Evolutionary conservation across 2,329 filamentous ascomycete species (phyloP).

Genomic region (Nemania abortiva): DNA sequence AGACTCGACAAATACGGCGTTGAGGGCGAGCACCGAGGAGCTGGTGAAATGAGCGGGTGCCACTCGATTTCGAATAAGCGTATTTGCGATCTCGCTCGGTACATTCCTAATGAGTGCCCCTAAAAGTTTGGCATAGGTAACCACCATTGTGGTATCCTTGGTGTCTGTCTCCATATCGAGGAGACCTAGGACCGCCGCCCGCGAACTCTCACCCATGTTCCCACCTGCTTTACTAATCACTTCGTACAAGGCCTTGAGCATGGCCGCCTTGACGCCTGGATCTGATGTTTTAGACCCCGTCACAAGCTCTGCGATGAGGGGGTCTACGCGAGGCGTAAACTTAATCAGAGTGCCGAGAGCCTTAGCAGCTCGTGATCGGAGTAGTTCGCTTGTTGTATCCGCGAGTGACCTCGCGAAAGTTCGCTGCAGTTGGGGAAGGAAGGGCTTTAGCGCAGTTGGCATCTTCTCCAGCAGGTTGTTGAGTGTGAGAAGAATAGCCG

Average conservation of each 20-base stretch:
- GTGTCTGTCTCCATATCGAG: constrained; percentile 89
- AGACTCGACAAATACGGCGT: constrained; percentile 87
- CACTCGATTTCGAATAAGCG: constrained; percentile 76
- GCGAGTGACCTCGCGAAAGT: constrained; percentile 97
- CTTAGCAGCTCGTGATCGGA: constrained; percentile 90
- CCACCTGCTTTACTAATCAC: constrained; percentile 93
- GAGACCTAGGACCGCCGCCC: constrained; percentile 84
- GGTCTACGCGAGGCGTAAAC: constrained; percentile 93
- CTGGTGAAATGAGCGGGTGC: constrained; percentile 80
- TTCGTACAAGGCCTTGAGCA: constrained; percentile 96
- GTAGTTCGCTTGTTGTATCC: constrained; percentile 88
- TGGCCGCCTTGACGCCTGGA: constrained; percentile 88
- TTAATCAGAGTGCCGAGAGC: constrained; percentile 96
- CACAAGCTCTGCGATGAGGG: constrained; percentile 90
- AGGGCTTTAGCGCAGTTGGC: constrained; percentile 92
- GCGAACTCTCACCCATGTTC: constrained; percentile 94
- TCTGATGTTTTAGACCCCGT: constrained; percentile 95
- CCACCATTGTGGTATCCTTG: constrained; percentile 80
- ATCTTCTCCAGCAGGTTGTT: constrained; percentile 98
- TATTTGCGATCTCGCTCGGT: constrained; percentile 74
- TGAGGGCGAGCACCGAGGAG: constrained; percentile 86
- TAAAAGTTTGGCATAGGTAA: constrained; percentile 90
- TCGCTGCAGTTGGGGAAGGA: constrained; percentile 94
- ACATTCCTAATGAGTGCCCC: constrained; percentile 91
- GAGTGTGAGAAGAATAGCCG: constrained; percentile 90